phyloP scores from a whole-genome alignment of 2,329 filamentous ascomycete species.

The Ascochyta fabae region DNA sequence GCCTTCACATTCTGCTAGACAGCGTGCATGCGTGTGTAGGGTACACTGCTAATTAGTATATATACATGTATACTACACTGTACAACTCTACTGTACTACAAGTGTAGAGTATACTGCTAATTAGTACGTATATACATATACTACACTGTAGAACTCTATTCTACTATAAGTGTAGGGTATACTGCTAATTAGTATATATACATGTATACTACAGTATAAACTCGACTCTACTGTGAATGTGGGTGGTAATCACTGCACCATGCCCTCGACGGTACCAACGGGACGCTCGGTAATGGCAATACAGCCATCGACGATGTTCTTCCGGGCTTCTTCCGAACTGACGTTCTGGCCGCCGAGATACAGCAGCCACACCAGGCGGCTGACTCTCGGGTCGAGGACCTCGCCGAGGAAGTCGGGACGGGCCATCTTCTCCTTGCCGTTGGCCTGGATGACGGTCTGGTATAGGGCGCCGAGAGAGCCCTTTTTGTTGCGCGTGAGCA shows the following conservation, averaged over 20 bases:
- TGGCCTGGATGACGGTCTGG: slow-evolving; percentile 33
- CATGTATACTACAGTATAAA: not conserved
- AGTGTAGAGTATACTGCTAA: no score
- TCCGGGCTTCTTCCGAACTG: slow-evolving; percentile 80
- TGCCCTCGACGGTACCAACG: slow-evolving; percentile 80
- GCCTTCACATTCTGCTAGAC: no score
- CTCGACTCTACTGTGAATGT: not conserved
- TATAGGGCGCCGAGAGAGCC: slow-evolving; percentile 62
- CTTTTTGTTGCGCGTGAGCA: slow-evolving; percentile 70
- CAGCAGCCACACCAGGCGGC: slow-evolving; percentile 83
- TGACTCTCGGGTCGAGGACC: slow-evolving; percentile 79
- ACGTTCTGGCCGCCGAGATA: slow-evolving; percentile 88
- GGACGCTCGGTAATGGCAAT: slow-evolving; percentile 88
- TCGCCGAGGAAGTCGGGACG: slow-evolving; percentile 68
- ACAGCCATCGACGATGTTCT: slow-evolving; percentile 84
- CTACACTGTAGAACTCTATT: no score
- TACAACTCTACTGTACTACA: no score
- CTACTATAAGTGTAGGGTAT: no score
- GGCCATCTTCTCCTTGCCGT: slow-evolving; percentile 51
- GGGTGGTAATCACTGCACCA: not conserved
- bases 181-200: not conserved
- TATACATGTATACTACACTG: no score
- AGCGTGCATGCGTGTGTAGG: no score
- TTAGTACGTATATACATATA: no score
- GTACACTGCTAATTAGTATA: no score